A percentile compares a stretch with the other conserved stretches of the same genome.
Conservation (phyloP, 768 basidiomycete genomes). For the Ramaria sp. region DNA sequence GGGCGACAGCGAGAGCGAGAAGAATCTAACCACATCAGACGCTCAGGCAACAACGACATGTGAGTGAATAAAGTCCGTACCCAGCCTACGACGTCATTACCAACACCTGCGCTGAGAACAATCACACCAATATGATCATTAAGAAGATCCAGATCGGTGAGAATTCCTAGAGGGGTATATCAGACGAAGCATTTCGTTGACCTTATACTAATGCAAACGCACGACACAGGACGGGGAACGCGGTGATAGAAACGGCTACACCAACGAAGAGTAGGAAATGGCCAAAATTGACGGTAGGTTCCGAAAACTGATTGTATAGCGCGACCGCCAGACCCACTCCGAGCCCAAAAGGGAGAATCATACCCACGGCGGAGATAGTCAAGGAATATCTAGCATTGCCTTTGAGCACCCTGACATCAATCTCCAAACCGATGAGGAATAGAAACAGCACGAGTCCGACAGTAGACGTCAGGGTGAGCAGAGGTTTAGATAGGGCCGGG, state of each 20-base stretch:
- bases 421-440: constrained; percentile 79
- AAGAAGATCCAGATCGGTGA: constrained; percentile 72
- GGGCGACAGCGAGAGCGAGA: constrained; percentile 72
- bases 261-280: constrained; percentile 82
- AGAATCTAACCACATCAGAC: constrained; percentile 59
- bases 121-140: constrained; percentile 80
- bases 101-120: constrained; percentile 73
- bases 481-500: constrained; percentile 32
- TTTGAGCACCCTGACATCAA: constrained; percentile 60
- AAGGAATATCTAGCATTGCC: constrained; percentile 50
- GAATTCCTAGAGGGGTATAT: constrained; percentile 38
- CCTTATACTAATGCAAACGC: background rate
- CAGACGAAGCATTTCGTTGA: background rate
- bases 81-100: constrained; percentile 46
- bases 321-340: constrained; percentile 70
- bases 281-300: constrained; percentile 50
- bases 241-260: constrained; percentile 73
- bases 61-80: background rate
- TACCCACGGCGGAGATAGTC: constrained; percentile 53
- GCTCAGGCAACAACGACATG: constrained; percentile 10
- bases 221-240: constrained; percentile 75
- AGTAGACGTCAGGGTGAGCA: constrained; percentile 63
- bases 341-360: constrained; percentile 69
- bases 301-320: constrained; percentile 59
- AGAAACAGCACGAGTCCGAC: constrained; percentile 71